Conservation (phyloP, 208 protist genomes). For the Trypanosoma brucei region DNA sequence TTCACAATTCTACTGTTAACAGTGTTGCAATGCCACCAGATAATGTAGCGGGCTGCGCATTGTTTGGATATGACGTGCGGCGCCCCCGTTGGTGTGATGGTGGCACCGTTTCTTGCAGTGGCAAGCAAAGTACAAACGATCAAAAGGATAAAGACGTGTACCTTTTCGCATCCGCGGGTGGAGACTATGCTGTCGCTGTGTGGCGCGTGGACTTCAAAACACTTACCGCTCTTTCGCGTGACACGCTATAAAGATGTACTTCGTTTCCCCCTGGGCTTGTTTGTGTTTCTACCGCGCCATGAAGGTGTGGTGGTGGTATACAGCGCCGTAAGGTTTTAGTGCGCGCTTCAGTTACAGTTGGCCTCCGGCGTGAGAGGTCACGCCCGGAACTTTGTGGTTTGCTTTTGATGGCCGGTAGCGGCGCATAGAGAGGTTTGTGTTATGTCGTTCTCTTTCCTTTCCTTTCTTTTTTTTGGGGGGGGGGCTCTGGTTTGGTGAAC, state of each 20-base stretch:
- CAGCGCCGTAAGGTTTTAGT: too few relatives aligned
- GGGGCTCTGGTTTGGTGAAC: too few relatives aligned
- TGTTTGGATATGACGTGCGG: conserved; percentile 68
- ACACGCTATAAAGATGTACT: neutral
- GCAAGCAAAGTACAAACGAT: neutral
- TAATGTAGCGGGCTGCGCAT: conserved; percentile 20
- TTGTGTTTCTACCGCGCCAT: neutral
- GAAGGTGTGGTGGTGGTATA: too few relatives aligned
- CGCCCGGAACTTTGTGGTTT: too few relatives aligned
- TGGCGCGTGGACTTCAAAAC: conserved; percentile 71
- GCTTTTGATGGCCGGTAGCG: too few relatives aligned
- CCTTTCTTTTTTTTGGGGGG: too few relatives aligned
- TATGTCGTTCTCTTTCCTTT: too few relatives aligned
- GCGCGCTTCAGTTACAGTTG: too few relatives aligned
- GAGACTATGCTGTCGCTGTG: conserved; percentile 57
- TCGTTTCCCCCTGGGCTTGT: neutral
- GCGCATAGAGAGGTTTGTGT: too few relatives aligned
- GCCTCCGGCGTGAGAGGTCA: too few relatives aligned
- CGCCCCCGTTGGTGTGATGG: conserved; percentile 33
- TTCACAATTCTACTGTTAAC: conserved; percentile 54
- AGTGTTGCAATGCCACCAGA: conserved; percentile 32
- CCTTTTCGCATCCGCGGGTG: conserved; percentile 63
- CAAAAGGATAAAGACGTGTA: conserved; percentile 30
- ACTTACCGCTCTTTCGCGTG: conserved; percentile 14
- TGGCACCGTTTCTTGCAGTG: neutral